Base-by-base conservation (phyloP, 2,329 filamentous ascomycete genomes). In the Aspergillus sp. region DNA sequence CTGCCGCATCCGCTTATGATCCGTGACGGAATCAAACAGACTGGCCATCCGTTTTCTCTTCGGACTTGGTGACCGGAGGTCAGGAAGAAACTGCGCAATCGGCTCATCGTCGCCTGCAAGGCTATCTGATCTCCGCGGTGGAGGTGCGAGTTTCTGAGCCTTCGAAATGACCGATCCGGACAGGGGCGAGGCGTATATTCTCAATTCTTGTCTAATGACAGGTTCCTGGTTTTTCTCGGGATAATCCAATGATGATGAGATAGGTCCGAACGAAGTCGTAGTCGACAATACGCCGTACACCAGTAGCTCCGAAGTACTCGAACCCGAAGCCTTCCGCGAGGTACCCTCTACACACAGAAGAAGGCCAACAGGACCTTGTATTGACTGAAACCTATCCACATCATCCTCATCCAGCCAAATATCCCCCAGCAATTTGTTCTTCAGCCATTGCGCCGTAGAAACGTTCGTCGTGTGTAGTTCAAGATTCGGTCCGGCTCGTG, bases 1-100 rank as follows among this genome's bases (percentile, higher is more conserved):
- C 53, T 68, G 65, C 32, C 67, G 64, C 19, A 71, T 67, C 43
- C 61, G 59, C 27, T 62, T 65, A 49, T 72, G 69, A 56, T 71
- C 67, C 3, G 67, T 62, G 7, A 66, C 69, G 3, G 63, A 62
- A 49, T 72, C 68, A 41, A 72, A 72, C 2, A 72, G 58, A 1
- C 62, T 70, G 35, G 66, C 64, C n/a, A 71, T 66, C 32, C 69
- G 63, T 54, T 71, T 72, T 39, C 69, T 62, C 51, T 72, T 72
- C 3, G 68, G 68, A 41, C 67, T 72, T 4, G 67, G 67, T 1
- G 68, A 69, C 45, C 60, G 59, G 12, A 64, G 52, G 48, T 69
- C 65, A 2, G 63, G 66, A 12, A 72, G 59, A 41, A 72, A 71
- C 37, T 70, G 61, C 13, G 63, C 64, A 52, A 54, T 51, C 45